Base-by-base conservation (phyloP, 768 basidiomycete species). In the Boletus patriciae region DNA sequence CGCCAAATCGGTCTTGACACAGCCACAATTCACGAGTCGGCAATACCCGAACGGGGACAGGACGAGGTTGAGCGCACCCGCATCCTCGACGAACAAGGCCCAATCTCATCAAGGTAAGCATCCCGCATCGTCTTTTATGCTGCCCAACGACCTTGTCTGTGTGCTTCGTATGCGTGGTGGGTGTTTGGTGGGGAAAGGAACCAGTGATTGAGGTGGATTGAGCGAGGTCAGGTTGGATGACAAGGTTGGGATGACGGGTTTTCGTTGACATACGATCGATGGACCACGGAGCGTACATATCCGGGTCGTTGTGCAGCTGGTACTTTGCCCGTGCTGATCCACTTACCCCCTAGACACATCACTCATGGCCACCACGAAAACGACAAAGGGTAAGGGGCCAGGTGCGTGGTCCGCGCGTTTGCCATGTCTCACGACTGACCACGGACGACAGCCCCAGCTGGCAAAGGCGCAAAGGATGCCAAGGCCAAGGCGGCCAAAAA, bases 401-500 rank as follows among this genome's bases (percentile, higher is more conserved):
- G 77, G 81, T 59, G 68, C 70, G 69, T 53, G 1, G 44, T 29
- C 11, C 10, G 10, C 25, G 41, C 4, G 9, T 50, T 31, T n/a
- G 76, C 70, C 61, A 77, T 80, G 59, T 33, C 12, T 23, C 31
- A n/a, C 16, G 42, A 27, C 27, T 9, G 31, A 58, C 46, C 31
- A 19, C 18, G 12, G n/a, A 29, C 1, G 36, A 46, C 52, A 51
- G 55, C 56, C 12, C 55, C 60, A 16, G 60, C 61, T 65, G 67
- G 70, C 68, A 74, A 75, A 58, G 56, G 71, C 29, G 53, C 67
- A 0, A 77, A 78, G 57, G 77, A 75, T 36, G 67, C 79, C 63
- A 95, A 95, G 78, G 94, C 94, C 69, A 93, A 94, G 80, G 80
- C 88, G 42, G 94, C 97, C 43, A 97, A 95, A 81, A 98, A 98